phyloP scores from a whole-genome alignment of 2,329 filamentous ascomycete genomes.

The Colletotrichum endophyticum region DNA sequence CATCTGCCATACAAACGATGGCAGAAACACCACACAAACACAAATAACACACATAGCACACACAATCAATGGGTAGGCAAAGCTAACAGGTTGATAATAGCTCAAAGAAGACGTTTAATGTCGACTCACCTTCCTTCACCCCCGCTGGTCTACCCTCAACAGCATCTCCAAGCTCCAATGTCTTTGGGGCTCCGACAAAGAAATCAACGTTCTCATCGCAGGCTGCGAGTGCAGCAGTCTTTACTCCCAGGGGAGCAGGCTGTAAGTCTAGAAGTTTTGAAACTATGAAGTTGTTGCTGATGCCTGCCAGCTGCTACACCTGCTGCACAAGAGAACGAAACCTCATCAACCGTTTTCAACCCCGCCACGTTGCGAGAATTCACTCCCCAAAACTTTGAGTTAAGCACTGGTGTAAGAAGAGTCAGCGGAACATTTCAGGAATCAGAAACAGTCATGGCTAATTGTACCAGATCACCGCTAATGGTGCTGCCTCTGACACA shows the following conservation, averaged over 20 bases:
- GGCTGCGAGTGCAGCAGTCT: conserved; percentile 85
- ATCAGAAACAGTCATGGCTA: background rate
- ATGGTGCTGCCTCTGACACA: conserved; percentile 55
- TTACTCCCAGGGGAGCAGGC: conserved; percentile 72
- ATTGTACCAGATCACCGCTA: conserved; percentile 40
- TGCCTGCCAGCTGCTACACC: conserved; percentile 10
- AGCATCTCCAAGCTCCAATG: conserved; percentile 28
- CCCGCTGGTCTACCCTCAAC: conserved; percentile 55
- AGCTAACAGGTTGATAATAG: conserved; percentile 31
- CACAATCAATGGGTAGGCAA: background rate
- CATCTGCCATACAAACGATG: background rate
- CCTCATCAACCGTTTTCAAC: conserved; percentile 52
- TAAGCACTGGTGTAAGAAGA: conserved; percentile 51
- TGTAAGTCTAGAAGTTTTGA: conserved; percentile 31
- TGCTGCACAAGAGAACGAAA: conserved; percentile 41
- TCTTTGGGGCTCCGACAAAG: conserved; percentile 53
- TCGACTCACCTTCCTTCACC: conserved; percentile 95
- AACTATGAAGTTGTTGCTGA: background rate
- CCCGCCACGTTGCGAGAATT: conserved; percentile 64
- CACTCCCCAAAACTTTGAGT: conserved; percentile 60
- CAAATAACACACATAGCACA: background rate
- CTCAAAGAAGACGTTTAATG: conserved; percentile 82
- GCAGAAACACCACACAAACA: background rate
- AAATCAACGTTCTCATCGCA: conserved; percentile 85
- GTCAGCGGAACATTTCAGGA: background rate